These are phyloP conservation scores for Zizania palustris DNA, from an alignment of 202 grass and related monocot genomes.

Conservation along the genomic window DNA sequence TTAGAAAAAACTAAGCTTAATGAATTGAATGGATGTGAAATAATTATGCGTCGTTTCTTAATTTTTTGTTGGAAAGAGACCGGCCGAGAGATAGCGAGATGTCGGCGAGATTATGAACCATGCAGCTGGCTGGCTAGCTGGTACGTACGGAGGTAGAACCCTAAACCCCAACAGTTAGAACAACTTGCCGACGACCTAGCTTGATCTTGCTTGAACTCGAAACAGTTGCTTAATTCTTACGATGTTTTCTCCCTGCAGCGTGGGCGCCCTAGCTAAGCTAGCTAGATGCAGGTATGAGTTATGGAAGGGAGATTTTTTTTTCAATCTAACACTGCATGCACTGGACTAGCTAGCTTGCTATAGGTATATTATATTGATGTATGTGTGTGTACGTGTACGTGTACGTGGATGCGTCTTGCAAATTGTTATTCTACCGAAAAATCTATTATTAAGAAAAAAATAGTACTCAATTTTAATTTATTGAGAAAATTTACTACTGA, in stretches of 20 bases:
- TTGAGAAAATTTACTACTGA: no score
- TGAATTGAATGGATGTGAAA: no score
- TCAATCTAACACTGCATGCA: neutral
- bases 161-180: slow-evolving; percentile 3
- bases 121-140: neutral
- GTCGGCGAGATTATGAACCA: neutral
- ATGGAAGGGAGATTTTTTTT: neutral
- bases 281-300: neutral
- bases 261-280: no score
- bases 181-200: neutral
- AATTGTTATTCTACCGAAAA: no score
- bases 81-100: neutral
- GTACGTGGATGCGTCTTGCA: neutral
- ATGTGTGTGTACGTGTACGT: neutral
- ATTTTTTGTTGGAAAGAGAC: no score
- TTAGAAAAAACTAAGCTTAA: no score
- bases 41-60: no score
- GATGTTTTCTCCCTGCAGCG: slow-evolving; percentile 5
- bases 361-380: neutral
- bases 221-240: neutral
- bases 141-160: slow-evolving; percentile 20
- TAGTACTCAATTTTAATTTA: no score
- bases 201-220: slow-evolving; percentile 35
- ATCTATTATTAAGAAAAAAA: no score
- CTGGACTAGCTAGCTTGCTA: neutral